Evolutionary conservation across 495 filamentous ascomycete species (phyloP), one percentile per base, ranked within the genome.

Genomic region (Aspergillus homomorphus): DNA sequence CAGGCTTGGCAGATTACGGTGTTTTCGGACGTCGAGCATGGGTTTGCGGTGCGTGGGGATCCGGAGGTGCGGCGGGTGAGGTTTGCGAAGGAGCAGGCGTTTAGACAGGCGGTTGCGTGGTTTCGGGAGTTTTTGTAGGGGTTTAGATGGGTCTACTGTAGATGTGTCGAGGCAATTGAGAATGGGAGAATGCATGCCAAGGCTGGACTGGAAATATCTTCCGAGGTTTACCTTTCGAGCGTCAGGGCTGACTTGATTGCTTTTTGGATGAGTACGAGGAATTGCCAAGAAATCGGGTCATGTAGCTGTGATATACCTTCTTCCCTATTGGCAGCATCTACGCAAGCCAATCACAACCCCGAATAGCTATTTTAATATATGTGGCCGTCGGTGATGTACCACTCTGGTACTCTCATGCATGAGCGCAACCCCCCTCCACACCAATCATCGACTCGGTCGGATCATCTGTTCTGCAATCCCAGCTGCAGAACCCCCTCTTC

Each of bases 51-150:
- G 5, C 77, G 88, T 19, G 70, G 76, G 30, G 87, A 92, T 64
- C 52, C 80, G 4, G 72, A 57, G 44, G 75, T 84, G 52, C 82
- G 79, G 58, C 42, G 66, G 18, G 63, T 80, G 64, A 85, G 81
- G 68, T 91, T 80, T 58, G 85, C 87, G 26, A 90, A 89, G 76
- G 88, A 92, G 73, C 76, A 85, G 67, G 89, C 89, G 6, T 92
- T 92, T 59, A 56, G 78, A 38, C 89, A 92, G 74, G 88, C 89
- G 21, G 79, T 90, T 41, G 64, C 72, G 41, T 94, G 89, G 89
- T 91, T 92, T 61, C 79, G 87, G 24, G 71, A 78, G 58, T 73
- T 72, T 53, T 41, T 82, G 16, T 77, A 75, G 24, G 45, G 4
- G 18, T 33, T n/a, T 5, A 38, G 12, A 38, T 38, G 33, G 6